Evolutionary conservation across 805 yeast species (phyloP).

Genomic region (Saturnispora gosingensis): DNA sequence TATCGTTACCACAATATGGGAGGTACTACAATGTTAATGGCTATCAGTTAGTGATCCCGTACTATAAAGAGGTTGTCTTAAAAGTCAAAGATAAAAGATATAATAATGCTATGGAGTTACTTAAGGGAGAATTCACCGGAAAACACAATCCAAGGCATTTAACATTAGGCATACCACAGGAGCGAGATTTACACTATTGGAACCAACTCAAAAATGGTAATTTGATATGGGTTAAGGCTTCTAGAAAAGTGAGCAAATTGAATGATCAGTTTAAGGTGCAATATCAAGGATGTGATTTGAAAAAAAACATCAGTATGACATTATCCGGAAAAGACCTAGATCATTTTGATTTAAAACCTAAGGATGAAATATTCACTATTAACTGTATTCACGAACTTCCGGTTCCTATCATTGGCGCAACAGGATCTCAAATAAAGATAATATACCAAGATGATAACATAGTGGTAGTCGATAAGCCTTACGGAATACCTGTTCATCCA

Average conservation of each 20-base stretch:
- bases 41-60: not conserved
- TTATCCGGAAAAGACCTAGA: not conserved
- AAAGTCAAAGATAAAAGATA: not conserved
- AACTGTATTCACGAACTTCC: constrained; percentile 40
- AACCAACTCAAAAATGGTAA: not conserved
- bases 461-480: constrained; percentile 41
- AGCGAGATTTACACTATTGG: not conserved
- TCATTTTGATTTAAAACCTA: not conserved
- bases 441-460: constrained; percentile 31
- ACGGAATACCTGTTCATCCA: constrained; percentile 49
- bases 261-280: not conserved
- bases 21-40: not conserved
- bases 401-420: constrained; percentile 16
- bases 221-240: not conserved
- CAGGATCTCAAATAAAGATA: constrained; percentile 14
- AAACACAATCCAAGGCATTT: not conserved
- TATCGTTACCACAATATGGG: not conserved
- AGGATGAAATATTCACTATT: not conserved
- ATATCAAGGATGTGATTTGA: not conserved
- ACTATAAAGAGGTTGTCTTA: constrained; percentile 2
- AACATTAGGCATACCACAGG: not conserved
- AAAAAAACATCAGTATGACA: not conserved
- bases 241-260: not conserved
- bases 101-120: not conserved
- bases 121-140: not conserved